These are phyloP conservation scores for Lepiota venenata DNA, from an alignment of 768 basidiomycete genomes.

Conservation along the genomic window DNA sequence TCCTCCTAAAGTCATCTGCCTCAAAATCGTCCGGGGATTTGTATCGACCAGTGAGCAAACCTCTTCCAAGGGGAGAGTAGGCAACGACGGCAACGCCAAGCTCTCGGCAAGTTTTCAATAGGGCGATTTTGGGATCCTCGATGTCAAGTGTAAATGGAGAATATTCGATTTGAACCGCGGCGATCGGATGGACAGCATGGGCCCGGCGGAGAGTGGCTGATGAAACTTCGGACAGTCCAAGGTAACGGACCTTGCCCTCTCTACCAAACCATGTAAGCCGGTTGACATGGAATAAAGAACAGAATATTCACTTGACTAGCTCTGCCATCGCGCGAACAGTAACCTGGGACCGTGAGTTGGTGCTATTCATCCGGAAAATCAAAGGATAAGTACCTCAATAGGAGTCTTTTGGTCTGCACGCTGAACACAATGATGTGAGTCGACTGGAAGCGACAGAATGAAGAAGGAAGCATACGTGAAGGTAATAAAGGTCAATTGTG, in stretches of 20 bases:
- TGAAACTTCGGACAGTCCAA: conserved; percentile 53
- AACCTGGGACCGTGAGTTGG: conserved; percentile 17
- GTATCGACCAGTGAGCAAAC: conserved; percentile 41
- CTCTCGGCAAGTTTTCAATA: conserved; percentile 43
- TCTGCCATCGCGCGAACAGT: conserved; percentile 49
- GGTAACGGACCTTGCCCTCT: conserved; percentile 42
- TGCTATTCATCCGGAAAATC: neutral
- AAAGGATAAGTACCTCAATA: conserved; percentile 36
- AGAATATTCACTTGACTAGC: conserved; percentile 40
- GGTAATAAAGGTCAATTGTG: conserved; percentile 42
- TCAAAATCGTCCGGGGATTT: conserved; percentile 38
- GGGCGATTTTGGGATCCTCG: conserved; percentile 37
- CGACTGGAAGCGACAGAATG: neutral
- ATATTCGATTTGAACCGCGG: conserved; percentile 49
- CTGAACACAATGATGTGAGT: conserved; percentile 6
- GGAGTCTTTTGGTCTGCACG: conserved; percentile 38
- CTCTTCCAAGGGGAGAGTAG: conserved; percentile 51
- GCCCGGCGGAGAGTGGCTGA: conserved; percentile 46
- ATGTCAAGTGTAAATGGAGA: conserved; percentile 47
- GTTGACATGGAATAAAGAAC: neutral
- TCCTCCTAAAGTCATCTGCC: conserved; percentile 35
- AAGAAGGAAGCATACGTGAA: conserved; percentile 29
- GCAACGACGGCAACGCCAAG: conserved; percentile 47
- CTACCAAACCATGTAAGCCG: conserved; percentile 9
- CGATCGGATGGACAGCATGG: conserved; percentile 45